Percentiles rank a stretch among this genome's conserved stretches.
These are phyloP conservation scores for Setaria italica DNA, from an alignment of 202 grass and related monocot genomes.

Conservation along the genomic window DNA sequence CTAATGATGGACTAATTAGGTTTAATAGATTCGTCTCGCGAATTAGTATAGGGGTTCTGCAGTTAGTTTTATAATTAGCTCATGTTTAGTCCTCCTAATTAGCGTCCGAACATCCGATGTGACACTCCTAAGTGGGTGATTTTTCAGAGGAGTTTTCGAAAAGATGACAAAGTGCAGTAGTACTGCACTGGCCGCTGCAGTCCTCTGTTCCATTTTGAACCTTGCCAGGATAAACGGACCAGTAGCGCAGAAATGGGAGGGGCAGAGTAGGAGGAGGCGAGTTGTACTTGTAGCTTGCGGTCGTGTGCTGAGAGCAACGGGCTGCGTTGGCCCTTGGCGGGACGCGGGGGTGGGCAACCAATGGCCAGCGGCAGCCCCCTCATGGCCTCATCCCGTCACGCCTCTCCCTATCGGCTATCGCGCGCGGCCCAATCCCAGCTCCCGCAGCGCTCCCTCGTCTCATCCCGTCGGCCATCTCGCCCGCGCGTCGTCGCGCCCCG, in stretches of 20 bases:
- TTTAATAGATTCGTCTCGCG: too few species aligned
- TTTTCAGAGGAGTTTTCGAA: not conserved
- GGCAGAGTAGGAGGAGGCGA: not conserved
- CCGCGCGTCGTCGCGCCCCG: too few species aligned
- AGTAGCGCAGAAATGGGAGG: not conserved
- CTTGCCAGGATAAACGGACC: not conserved
- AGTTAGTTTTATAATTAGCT: too few species aligned
- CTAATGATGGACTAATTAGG: too few species aligned
- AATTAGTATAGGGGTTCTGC: too few species aligned
- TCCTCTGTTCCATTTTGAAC: not conserved
- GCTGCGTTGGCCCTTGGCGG: conserved; percentile 27
- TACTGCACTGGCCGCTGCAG: not conserved
- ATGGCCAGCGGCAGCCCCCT: conserved; percentile 48
- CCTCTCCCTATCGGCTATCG: not conserved
- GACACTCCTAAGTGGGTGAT: not conserved
- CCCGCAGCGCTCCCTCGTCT: not conserved
- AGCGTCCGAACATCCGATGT: too few species aligned
- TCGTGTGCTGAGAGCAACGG: conserved; percentile 19
- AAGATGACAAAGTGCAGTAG: not conserved
- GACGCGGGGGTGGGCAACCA: conserved; percentile 37
- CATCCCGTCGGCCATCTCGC: not conserved
- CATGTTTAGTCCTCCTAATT: too few species aligned
- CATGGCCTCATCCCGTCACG: conserved; percentile 36
- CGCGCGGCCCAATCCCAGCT: conserved; percentile 46
- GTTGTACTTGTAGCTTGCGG: conserved; percentile 18